Evolutionary conservation across 345 rosid species (phyloP), one percentile per base, ranked within the genome.

Genomic region (Heritiera fomes): DNA sequence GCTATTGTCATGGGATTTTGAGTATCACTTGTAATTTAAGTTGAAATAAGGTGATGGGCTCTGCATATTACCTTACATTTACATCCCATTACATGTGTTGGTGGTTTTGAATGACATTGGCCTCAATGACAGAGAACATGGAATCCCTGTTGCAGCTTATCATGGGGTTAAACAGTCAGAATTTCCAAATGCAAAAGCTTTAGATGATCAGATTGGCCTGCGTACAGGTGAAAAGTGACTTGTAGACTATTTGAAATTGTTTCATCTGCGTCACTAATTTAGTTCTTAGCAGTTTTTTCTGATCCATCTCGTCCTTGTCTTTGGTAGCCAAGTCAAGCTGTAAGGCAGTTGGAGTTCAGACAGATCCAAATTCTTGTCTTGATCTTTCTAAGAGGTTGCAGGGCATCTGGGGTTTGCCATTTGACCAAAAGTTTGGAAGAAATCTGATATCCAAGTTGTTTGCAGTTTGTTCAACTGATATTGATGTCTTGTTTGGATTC

Each of bases 291-390:
- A 4, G 63, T 17, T 63, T 79, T 13, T 71, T 38, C 60, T 80
- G 38, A 76, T 72, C 9, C 76, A 1, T 55, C 18, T 49, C 5
- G 71, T 38, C 45, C 75, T 46, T 76, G 20, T 34, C 13, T 55
- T 46, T 81, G 58, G 79, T 82, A 84, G 90, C 76, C 81, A 81
- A 79, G 85, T 82, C 87, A 82, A 87, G 91, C 23, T 86, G 81
- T 73, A 86, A 82, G 86, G 84, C 86, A 59, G 79, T 83, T 63
- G 97, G 97, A 86, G 87, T 95, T 81, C 98, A 93, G 78, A 86
- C 92, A 5, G 92, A 87, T 78, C 75, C 77, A 50, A 63, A 73
- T 53, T 79, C 77, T 73, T 78, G 73, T 73, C 53, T 56, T 75
- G 82, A 80, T 75, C 87, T 89, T 81, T 87, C 87, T 52, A 63